Evolutionary conservation across 192 early-diverging fungal genomes (phyloP).

Genomic region (Coemansia sp.): DNA sequence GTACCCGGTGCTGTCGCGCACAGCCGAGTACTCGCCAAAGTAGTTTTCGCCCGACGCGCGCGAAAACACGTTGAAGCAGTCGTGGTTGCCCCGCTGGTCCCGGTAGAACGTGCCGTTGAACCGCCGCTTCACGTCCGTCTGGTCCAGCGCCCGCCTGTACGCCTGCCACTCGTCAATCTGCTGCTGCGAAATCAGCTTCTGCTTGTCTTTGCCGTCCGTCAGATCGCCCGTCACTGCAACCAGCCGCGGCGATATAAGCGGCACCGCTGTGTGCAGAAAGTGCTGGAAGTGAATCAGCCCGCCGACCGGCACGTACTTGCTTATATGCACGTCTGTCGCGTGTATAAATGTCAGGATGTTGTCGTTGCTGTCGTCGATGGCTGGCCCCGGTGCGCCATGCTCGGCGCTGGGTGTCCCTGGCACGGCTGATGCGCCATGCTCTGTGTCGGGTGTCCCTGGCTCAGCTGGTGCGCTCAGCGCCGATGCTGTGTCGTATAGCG

Average conservation of each 20-base stretch:
- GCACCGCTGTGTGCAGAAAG: constrained; percentile 70
- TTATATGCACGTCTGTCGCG: constrained; percentile 87
- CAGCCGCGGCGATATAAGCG: constrained; percentile 73
- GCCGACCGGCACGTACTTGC: constrained; percentile 62
- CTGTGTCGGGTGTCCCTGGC: neutral
- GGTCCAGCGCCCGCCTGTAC: constrained; percentile 64
- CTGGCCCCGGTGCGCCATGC: neutral
- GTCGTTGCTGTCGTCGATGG: constrained; percentile 56
- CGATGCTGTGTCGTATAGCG: constrained; percentile 4
- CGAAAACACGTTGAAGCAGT: constrained; percentile 79
- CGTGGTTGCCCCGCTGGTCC: constrained; percentile 94
- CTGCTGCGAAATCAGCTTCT: constrained; percentile 67
- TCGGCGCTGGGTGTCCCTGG: neutral
- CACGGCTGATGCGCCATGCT: too few relatives aligned
- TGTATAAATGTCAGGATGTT: constrained; percentile 71
- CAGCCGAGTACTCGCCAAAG: constrained; percentile 58
- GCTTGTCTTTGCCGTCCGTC: constrained; percentile 80
- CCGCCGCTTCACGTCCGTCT: constrained; percentile 45
- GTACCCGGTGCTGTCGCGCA: constrained; percentile 61
- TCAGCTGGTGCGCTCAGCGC: too few relatives aligned
- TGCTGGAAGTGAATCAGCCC: constrained; percentile 73
- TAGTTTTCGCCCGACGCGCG: constrained; percentile 62
- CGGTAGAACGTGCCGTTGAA: constrained; percentile 67
- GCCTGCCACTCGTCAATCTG: constrained; percentile 78
- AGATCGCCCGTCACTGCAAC: constrained; percentile 84